These are phyloP conservation scores for Schwanniomyces etchellsii DNA, from an alignment of 1,139 yeast species.

Conservation along the genomic window DNA sequence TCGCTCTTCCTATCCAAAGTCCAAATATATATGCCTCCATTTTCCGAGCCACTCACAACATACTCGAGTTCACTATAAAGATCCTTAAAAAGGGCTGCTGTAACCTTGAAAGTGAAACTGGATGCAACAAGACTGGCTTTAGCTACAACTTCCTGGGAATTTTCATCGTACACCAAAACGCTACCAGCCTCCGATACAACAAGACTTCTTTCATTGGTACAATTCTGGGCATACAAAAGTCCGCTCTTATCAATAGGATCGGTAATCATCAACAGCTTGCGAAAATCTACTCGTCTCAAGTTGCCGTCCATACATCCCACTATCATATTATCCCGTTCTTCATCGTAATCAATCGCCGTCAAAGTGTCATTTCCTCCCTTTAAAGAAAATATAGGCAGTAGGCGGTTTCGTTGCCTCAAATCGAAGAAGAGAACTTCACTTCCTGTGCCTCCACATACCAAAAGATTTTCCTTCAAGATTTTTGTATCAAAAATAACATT, in stretches of 20 bases:
- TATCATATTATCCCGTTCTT: conserved; percentile 7
- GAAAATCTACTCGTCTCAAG: conserved; percentile 22
- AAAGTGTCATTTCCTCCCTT: conserved; percentile 25
- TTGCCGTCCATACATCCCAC: conserved; percentile 26
- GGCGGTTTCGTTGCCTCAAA: conserved; percentile 7
- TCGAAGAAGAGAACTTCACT: conserved; percentile 11
- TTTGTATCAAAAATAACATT: conserved; percentile 9
- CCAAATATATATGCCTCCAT: conserved; percentile 9
- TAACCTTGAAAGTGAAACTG: conserved; percentile 2
- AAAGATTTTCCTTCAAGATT: conserved; percentile 10
- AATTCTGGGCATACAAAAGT: conserved; percentile 5
- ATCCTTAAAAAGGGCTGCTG: conserved; percentile 7
- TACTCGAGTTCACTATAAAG: conserved; percentile 6
- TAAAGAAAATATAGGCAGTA: conserved; percentile 7
- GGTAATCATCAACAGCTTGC: conserved; percentile 13
- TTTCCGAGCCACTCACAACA: conserved; percentile 11
- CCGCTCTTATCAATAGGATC: conserved; percentile 10
- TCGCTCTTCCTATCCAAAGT: conserved; percentile 1
- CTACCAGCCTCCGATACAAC: conserved; percentile 11
- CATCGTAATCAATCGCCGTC: conserved; percentile 16
- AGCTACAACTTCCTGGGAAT: neutral
- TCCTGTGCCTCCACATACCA: conserved; percentile 21
- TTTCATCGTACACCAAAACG: conserved; percentile 4
- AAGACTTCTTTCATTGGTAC: conserved; percentile 5
- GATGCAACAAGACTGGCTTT: neutral